These are phyloP conservation scores for Handroanthus guayacan DNA, from an alignment of 257 asterid genomes.

Conservation along the genomic window DNA sequence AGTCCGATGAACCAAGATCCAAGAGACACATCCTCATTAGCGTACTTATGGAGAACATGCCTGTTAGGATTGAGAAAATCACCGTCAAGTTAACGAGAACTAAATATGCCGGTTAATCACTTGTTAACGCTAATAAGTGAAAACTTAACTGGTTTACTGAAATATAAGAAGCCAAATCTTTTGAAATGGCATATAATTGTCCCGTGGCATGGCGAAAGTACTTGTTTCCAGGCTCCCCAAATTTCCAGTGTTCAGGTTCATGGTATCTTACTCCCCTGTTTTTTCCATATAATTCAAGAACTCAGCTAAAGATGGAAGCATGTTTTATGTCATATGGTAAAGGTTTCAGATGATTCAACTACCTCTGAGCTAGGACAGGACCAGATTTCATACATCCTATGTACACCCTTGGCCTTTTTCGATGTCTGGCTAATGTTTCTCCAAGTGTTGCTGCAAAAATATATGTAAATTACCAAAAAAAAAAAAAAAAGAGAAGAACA, in stretches of 20 bases:
- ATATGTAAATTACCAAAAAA: neutral
- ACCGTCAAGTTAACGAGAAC: slow-evolving; percentile 14
- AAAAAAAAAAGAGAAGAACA: too few species aligned
- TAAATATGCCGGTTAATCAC: neutral
- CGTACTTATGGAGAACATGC: slow-evolving; percentile 88
- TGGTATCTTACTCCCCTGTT: slow-evolving; percentile 93
- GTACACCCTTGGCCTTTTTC: slow-evolving; percentile 73
- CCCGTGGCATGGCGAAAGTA: slow-evolving; percentile 97
- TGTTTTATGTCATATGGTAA: neutral
- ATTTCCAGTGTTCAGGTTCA: slow-evolving; percentile 94
- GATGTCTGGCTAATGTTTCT: slow-evolving; percentile 73
- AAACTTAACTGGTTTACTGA: slow-evolving; percentile 72
- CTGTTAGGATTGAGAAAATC: slow-evolving; percentile 44
- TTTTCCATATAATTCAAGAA: slow-evolving; percentile 38
- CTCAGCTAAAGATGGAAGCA: slow-evolving; percentile 8
- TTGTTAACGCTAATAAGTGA: neutral
- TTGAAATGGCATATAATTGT: slow-evolving; percentile 88
- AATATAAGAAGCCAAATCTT: slow-evolving; percentile 80
- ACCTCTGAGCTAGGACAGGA: slow-evolving; percentile 94
- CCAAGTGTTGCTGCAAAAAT: slow-evolving; percentile 80
- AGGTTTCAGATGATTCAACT: slow-evolving; percentile 9
- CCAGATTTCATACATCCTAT: slow-evolving; percentile 97
- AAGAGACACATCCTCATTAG: slow-evolving; percentile 92
- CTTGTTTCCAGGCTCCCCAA: slow-evolving; percentile 90
- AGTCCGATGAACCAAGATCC: slow-evolving; percentile 98